These are phyloP conservation scores for Botryotinia convoluta DNA, from an alignment of 2,329 filamentous ascomycete species.

Conservation along the genomic window DNA sequence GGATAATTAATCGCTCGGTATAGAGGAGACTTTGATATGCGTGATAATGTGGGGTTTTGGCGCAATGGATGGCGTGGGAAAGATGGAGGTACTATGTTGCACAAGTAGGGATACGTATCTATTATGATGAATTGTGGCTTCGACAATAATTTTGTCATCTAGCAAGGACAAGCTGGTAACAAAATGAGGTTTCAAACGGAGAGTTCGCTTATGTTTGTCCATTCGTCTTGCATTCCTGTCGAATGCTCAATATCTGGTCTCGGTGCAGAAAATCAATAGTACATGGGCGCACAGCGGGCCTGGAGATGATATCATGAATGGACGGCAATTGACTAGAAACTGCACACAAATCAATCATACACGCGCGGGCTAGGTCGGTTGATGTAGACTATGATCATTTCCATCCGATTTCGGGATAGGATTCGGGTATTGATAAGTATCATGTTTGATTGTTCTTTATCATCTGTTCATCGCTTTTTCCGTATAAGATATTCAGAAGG, in stretches of 20 bases:
- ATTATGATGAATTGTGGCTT: not conserved
- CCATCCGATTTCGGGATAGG: no score
- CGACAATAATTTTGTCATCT: not conserved
- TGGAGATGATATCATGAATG: not conserved
- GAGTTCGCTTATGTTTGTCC: not conserved
- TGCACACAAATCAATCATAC: not conserved
- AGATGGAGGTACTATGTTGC: not conserved
- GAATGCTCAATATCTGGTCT: not conserved
- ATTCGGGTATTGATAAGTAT: no score
- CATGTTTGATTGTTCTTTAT: fast-evolving
- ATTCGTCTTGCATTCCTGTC: not conserved
- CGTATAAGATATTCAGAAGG: no score
- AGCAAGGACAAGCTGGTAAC: not conserved
- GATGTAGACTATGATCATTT: no score
- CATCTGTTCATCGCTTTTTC: no score
- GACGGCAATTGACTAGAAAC: not conserved
- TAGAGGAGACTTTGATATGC: not conserved
- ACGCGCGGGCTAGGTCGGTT: not conserved
- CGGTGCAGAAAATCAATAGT: not conserved
- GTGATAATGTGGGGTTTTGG: not conserved
- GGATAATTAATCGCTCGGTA: not conserved
- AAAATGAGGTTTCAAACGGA: not conserved
- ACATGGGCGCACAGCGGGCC: not conserved
- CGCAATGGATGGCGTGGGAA: not conserved
- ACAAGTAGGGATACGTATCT: not conserved